These are phyloP conservation scores for Chrysoporthe puriensis DNA, from an alignment of 2,329 filamentous ascomycete genomes.

Conservation along the genomic window DNA sequence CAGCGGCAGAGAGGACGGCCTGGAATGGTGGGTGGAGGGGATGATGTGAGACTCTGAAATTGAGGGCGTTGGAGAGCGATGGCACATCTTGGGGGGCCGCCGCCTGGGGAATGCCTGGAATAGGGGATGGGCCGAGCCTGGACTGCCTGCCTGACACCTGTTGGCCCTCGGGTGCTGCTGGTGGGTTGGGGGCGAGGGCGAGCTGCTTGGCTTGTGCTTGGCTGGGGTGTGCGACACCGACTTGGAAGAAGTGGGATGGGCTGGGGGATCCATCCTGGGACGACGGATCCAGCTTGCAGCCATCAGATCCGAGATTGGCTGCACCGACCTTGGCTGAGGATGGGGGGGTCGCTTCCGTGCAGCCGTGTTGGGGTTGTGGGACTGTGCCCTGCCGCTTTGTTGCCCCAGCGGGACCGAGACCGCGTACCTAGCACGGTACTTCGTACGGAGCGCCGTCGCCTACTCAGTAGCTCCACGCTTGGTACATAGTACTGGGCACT, in stretches of 20 bases:
- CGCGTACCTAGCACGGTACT: neutral
- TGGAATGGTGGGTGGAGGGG: constrained; percentile 12
- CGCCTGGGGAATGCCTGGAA: constrained; percentile 24
- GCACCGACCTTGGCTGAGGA: constrained; percentile 20
- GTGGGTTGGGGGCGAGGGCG: constrained; percentile 3
- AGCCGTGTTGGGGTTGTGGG: constrained; percentile 17
- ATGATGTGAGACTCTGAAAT: constrained; percentile 21
- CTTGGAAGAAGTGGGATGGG: constrained; percentile 23
- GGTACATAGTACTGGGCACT: neutral
- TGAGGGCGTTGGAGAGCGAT: constrained; percentile 20
- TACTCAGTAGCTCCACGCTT: too few species aligned
- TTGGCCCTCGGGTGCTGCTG: neutral
- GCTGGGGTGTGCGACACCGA: constrained; percentile 22
- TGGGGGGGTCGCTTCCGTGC: constrained; percentile 14
- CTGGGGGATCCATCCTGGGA: constrained; percentile 14
- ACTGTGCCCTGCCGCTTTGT: constrained; percentile 7
- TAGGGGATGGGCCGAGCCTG: constrained; percentile 15
- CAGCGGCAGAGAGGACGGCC: constrained; percentile 15
- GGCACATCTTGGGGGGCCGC: constrained; percentile 2
- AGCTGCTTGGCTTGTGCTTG: neutral
- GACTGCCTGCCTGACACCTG: neutral
- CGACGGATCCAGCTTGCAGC: constrained; percentile 14
- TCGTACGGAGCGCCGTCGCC: neutral
- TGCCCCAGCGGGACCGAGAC: neutral
- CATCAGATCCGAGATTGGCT: constrained; percentile 24